phyloP scores from a whole-genome alignment of 306 rosid species.

The Dicorynia guianensis region DNA sequence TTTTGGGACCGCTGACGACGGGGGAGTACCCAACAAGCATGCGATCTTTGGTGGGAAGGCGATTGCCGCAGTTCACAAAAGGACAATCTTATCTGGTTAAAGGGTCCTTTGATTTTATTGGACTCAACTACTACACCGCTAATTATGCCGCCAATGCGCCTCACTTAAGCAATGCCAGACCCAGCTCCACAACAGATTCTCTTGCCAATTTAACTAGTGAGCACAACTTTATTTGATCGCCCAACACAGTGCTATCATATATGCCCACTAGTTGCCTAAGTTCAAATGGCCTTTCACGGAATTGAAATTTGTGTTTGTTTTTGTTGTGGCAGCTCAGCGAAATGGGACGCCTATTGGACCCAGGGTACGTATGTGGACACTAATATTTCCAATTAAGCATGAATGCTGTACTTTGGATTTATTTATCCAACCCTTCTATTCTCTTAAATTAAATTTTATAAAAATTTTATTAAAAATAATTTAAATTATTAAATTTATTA shows the following conservation, averaged over 20 bases:
- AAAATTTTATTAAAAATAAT: too few relatives aligned
- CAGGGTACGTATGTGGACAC: neutral
- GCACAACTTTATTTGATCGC: too few relatives aligned
- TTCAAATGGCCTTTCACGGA: too few relatives aligned
- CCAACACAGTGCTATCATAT: too few relatives aligned
- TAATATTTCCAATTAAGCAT: too few relatives aligned
- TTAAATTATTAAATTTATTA: too few relatives aligned
- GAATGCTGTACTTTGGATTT: too few relatives aligned
- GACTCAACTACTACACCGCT: neutral
- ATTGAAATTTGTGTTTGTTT: neutral
- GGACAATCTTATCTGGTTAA: constrained; percentile 12
- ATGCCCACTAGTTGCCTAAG: too few relatives aligned
- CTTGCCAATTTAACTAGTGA: constrained; percentile 31
- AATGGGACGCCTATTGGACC: constrained; percentile 41
- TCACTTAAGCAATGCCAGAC: neutral
- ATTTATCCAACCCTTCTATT: too few relatives aligned
- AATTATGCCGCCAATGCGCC: constrained; percentile 32
- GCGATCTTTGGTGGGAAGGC: constrained; percentile 35
- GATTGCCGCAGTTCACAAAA: constrained; percentile 45
- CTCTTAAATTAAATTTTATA: too few relatives aligned
- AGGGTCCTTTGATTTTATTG: constrained; percentile 39
- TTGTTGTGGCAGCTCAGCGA: constrained; percentile 34
- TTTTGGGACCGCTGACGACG: constrained; percentile 44
- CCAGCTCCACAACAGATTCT: constrained; percentile 40
- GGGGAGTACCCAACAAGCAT: constrained; percentile 49